phyloP scores from a whole-genome alignment of 148 eudicot species.

The Rhododendron williamsianum region DNA sequence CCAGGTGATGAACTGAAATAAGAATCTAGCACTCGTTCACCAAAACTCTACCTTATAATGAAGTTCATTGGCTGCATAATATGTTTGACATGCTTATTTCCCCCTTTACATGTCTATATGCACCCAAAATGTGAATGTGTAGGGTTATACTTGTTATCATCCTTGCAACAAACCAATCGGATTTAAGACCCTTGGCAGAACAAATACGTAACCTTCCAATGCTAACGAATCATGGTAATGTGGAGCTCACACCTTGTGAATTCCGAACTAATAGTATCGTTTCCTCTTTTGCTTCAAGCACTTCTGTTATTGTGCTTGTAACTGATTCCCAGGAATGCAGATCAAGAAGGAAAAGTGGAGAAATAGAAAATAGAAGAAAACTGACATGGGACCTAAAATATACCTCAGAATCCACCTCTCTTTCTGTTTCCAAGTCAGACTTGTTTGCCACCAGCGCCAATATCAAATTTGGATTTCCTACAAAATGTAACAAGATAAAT shows the following conservation, averaged over 20 bases:
- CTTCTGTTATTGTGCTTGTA: background rate
- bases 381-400: background rate
- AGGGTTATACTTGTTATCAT: background rate
- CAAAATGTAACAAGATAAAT: background rate
- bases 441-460: constrained; percentile 46
- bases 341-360: background rate
- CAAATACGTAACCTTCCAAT: background rate
- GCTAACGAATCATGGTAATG: background rate
- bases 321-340: background rate
- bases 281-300: constrained; percentile 4
- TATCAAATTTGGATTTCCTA: constrained; percentile 32
- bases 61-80: background rate
- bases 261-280: background rate
- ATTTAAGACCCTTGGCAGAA: background rate
- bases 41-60: background rate
- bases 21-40: background rate
- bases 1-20: background rate
- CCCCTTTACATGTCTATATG: background rate
- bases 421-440: constrained; percentile 31
- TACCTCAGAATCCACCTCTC: constrained; percentile 40
- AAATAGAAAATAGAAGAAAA: background rate
- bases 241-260: background rate
- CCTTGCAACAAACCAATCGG: background rate
- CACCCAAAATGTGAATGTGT: background rate
- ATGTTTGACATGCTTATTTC: background rate